A percentile compares a stretch with the other conserved stretches of the same genome.
Evolutionary conservation across 495 filamentous ascomycete species (phyloP).

Genomic region (Xylaria sp.): DNA sequence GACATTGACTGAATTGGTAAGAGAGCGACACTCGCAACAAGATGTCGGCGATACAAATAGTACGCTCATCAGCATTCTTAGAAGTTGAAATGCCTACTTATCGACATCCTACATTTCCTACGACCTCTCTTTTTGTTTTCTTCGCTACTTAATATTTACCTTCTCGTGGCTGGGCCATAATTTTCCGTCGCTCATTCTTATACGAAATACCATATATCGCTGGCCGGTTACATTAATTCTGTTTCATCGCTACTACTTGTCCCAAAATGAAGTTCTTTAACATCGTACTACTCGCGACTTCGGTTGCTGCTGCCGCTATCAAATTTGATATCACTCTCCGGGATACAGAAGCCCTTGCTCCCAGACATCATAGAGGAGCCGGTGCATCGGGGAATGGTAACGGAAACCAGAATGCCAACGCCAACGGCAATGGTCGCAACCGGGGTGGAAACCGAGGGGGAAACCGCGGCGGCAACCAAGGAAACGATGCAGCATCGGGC

Average conservation of each 20-base stretch:
- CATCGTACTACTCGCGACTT: conserved; percentile 10
- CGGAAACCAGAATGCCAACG: background rate
- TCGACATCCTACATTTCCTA: background rate
- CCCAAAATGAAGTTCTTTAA: conserved; percentile 10
- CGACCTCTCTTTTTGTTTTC: background rate
- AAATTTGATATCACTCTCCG: conserved; percentile 2
- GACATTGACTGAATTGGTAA: background rate
- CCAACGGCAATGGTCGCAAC: background rate
- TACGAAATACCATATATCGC: background rate
- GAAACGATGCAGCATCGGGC: background rate
- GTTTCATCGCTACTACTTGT: background rate
- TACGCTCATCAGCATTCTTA: background rate
- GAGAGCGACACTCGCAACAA: background rate
- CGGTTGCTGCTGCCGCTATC: background rate
- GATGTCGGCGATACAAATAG: background rate
- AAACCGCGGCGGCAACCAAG: background rate
- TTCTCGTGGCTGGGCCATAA: conserved; percentile 12
- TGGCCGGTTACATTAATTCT: background rate
- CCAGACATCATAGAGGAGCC: conserved; percentile 8
- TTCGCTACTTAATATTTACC: background rate
- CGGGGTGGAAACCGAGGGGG: background rate
- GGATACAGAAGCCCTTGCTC: background rate
- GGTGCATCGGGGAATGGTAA: background rate
- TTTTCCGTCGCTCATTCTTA: background rate
- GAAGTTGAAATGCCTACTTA: background rate